phyloP scores from a whole-genome alignment of 2,329 filamentous ascomycete genomes.

The Xylariaceae sp. region DNA sequence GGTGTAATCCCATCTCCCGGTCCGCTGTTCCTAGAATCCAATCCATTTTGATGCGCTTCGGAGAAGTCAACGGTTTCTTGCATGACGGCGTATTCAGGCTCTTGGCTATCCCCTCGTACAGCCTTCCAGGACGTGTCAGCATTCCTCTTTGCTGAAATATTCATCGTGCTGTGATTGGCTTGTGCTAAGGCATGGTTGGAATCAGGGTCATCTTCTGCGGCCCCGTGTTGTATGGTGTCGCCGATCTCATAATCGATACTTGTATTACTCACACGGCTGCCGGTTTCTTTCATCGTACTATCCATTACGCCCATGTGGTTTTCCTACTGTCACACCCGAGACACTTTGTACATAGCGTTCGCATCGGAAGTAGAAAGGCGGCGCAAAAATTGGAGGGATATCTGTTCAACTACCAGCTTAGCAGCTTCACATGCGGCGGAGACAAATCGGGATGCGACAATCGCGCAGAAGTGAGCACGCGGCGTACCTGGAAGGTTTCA shows the following conservation, averaged over 20 bases:
- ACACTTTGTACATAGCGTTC: constrained; percentile 3
- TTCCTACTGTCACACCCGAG: neutral
- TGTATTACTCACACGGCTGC: neutral
- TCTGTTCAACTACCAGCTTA: constrained; percentile 4
- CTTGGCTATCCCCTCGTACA: neutral
- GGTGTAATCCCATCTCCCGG: neutral
- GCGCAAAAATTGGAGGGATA: constrained; percentile 8
- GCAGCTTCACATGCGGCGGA: constrained; percentile 10
- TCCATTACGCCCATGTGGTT: constrained; percentile 8
- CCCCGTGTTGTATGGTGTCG: constrained; percentile 6
- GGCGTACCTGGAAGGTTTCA: neutral
- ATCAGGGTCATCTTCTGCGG: neutral
- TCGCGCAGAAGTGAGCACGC: neutral
- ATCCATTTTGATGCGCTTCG: neutral
- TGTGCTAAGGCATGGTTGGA: neutral
- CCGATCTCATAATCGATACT: constrained; percentile 1
- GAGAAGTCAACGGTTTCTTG: constrained; percentile 4
- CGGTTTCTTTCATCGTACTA: neutral
- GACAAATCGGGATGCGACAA: neutral
- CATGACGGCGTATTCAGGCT: neutral
- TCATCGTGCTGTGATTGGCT: neutral
- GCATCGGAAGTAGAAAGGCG: neutral
- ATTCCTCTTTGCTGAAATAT: neutral
- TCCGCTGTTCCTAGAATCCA: neutral
- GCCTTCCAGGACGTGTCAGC: neutral